phyloP scores from a whole-genome alignment of 2,329 filamentous ascomycete genomes.

The Ceratocystis cubensis region DNA sequence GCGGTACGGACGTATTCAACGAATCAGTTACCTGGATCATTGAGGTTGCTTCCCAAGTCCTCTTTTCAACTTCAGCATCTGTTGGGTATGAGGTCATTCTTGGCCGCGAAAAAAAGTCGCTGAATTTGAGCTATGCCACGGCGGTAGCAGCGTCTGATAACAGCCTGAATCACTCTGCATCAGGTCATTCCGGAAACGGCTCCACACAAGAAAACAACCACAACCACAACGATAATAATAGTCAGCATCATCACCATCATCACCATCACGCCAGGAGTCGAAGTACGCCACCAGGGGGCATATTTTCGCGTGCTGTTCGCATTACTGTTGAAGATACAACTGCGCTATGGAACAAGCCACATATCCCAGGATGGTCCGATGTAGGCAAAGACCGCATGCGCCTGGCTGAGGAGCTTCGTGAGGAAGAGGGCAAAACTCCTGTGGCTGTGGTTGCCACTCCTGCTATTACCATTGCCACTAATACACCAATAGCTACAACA shows the following conservation, averaged over 20 bases:
- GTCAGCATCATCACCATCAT: conserved; percentile 50
- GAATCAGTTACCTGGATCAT: conserved; percentile 72
- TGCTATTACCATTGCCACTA: neutral
- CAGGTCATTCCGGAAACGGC: conserved; percentile 10
- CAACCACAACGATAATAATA: conserved; percentile 43
- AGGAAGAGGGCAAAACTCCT: conserved; percentile 11
- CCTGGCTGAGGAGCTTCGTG: conserved; percentile 20
- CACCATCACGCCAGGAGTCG: conserved; percentile 24
- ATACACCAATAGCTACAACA: neutral
- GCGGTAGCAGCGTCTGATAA: conserved; percentile 32
- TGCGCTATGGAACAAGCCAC: conserved; percentile 83
- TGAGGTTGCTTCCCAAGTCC: conserved; percentile 81
- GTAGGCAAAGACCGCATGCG: conserved; percentile 26
- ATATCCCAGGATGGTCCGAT: conserved; percentile 54
- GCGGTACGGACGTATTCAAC: conserved; percentile 37
- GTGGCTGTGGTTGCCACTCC: conserved; percentile 9
- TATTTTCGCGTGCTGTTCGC: conserved; percentile 70
- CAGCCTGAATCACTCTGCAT: neutral
- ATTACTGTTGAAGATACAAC: conserved; percentile 78
- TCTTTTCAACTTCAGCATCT: conserved; percentile 80
- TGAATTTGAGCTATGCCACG: conserved; percentile 47
- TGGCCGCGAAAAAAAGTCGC: conserved; percentile 70
- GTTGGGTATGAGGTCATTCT: conserved; percentile 82
- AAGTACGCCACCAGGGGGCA: conserved; percentile 41
- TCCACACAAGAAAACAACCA: conserved; percentile 32